Conservation (phyloP, 805 yeast genomes). For the Candida fluviatilis region DNA sequence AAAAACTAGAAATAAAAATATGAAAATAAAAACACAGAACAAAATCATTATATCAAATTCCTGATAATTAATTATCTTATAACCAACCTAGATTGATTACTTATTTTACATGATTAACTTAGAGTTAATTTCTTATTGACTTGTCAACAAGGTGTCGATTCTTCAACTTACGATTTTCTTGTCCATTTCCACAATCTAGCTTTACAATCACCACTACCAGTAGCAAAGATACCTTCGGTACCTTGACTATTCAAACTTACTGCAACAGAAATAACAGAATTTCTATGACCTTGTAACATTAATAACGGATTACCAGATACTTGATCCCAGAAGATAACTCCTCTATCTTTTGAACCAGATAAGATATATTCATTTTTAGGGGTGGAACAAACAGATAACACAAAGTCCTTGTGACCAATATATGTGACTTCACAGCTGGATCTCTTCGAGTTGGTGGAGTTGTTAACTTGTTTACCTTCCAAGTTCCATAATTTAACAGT, state of each 20-base stretch:
- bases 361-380: constrained; percentile 89
- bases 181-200: constrained; percentile 96
- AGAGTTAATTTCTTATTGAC: too few species aligned
- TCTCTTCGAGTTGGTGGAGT: constrained; percentile 25
- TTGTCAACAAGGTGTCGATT: too few species aligned
- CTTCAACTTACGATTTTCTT: constrained; percentile 30
- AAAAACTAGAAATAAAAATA: background rate
- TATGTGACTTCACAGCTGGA: constrained; percentile 85
- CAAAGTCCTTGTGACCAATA: constrained; percentile 95
- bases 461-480: constrained; percentile 46
- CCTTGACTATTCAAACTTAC: constrained; percentile 78
- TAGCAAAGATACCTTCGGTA: constrained; percentile 83
- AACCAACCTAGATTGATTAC: background rate
- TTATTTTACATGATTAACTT: background rate
- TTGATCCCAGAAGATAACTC: constrained; percentile 96
- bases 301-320: constrained; percentile 84
- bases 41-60: background rate
- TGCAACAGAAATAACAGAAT: constrained; percentile 91
- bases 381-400: constrained; percentile 87
- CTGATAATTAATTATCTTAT: background rate
- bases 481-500: constrained; percentile 95
- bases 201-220: constrained; percentile 96
- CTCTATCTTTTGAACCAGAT: constrained; percentile 95
- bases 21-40: background rate
- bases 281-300: constrained; percentile 95